Conservation (phyloP, 2,329 filamentous ascomycete genomes). For the Eutypella sp. region DNA sequence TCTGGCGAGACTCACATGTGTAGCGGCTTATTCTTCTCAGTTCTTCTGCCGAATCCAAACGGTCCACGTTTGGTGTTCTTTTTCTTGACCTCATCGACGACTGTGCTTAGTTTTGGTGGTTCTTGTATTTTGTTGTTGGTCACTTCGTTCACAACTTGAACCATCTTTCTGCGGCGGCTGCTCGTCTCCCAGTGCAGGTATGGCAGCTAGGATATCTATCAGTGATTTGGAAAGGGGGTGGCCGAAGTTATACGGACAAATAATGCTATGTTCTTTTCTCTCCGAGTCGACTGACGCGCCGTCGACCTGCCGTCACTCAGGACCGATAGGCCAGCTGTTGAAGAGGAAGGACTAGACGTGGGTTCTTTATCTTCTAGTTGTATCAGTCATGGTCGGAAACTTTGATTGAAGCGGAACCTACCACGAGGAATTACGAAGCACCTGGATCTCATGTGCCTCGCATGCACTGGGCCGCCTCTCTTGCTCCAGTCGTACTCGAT, state of each 20-base stretch:
- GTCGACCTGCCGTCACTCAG: neutral
- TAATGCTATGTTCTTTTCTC: slow-evolving; percentile 5
- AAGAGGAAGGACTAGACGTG: neutral
- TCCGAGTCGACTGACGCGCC: no score
- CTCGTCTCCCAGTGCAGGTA: slow-evolving; percentile 25
- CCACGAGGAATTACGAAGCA: slow-evolving; percentile 6
- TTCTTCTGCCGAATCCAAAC: neutral
- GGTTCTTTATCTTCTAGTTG: neutral
- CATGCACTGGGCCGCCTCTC: slow-evolving; percentile 2
- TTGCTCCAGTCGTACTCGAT: neutral
- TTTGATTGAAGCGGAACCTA: neutral
- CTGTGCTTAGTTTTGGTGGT: neutral
- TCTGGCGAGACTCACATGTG: neutral
- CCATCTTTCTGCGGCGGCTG: slow-evolving; percentile 7
- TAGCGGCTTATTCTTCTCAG: neutral
- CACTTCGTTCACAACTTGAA: slow-evolving; percentile 12
- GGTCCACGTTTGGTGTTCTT: neutral
- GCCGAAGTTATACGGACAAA: slow-evolving; percentile 2
- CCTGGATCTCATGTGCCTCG: slow-evolving; percentile 6
- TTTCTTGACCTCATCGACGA: neutral
- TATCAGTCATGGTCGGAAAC: no score
- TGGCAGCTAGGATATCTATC: slow-evolving; percentile 12
- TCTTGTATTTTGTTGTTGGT: slow-evolving; percentile 1
- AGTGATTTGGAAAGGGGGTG: neutral
- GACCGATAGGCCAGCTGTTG: neutral